Conservation (phyloP, 2,329 filamentous ascomycete genomes). For the Xylariales sp. region DNA sequence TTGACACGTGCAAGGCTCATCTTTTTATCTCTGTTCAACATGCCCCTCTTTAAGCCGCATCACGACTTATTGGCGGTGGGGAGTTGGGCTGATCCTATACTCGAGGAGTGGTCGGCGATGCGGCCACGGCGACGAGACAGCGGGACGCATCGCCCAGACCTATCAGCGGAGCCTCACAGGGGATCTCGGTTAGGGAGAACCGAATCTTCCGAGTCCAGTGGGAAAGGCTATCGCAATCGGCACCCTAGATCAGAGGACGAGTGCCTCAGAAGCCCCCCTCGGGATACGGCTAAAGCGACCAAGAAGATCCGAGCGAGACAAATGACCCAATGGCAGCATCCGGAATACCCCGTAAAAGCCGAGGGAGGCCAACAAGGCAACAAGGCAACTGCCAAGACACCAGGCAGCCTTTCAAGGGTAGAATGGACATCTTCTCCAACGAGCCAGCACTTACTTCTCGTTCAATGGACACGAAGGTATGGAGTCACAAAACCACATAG, state of each 20-base stretch:
- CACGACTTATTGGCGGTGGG: conserved; percentile 32
- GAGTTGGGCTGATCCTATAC: conserved; percentile 26
- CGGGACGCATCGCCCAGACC: background rate
- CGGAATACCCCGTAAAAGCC: conserved; percentile 16
- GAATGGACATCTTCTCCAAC: background rate
- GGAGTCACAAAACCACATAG: background rate
- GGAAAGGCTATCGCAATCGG: background rate
- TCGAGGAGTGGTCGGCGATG: background rate
- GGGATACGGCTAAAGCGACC: conserved; percentile 11
- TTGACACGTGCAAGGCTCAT: conserved; percentile 18
- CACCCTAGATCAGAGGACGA: conserved; percentile 2
- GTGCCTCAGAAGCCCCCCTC: background rate
- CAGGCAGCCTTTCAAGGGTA: conserved; percentile 22
- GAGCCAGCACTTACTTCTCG: background rate
- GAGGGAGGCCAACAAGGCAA: conserved; percentile 31
- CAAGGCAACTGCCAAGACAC: conserved; percentile 35
- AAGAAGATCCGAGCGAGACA: conserved; percentile 15
- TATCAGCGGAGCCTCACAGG: conserved; percentile 6
- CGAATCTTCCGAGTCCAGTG: background rate
- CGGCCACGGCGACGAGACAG: background rate
- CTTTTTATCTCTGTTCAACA: conserved; percentile 7
- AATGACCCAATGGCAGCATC: conserved; percentile 17
- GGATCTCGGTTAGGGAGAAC: background rate
- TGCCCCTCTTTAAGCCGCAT: background rate
- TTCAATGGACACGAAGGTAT: conserved; percentile 14